Conservation (phyloP, 78 protist genomes). For the Blattamonas nauphoetae region DNA sequence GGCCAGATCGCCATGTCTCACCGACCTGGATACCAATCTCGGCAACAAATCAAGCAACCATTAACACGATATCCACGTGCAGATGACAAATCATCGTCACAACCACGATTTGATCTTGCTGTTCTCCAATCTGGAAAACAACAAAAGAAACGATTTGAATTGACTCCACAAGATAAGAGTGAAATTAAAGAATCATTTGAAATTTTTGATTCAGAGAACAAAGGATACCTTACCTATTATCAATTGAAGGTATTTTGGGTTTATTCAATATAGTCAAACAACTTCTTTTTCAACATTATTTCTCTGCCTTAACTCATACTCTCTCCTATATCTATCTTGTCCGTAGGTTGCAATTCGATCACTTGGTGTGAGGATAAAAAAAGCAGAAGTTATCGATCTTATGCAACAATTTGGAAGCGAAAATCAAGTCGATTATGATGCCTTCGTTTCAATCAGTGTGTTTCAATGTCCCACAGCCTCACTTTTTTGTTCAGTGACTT, state of each 20-base stretch:
- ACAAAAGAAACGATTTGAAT: not conserved
- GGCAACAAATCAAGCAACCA: no score
- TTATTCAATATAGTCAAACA: no score
- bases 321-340: not conserved
- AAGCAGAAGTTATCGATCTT: conserved; percentile 22
- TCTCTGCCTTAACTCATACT: not conserved
- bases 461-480: not conserved
- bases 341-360: conserved; percentile 30
- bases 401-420: conserved; percentile 16
- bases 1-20: no score
- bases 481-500: not conserved
- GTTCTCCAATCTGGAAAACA: not conserved
- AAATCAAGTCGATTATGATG: conserved; percentile 4
- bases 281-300: not conserved
- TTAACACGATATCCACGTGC: not conserved
- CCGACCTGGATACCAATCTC: no score
- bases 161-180: conserved; percentile 13
- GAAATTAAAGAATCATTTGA: conserved; percentile 34
- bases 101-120: not conserved
- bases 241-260: conserved; percentile 19
- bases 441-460: conserved; percentile 10
- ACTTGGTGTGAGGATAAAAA: conserved; percentile 20
- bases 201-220: conserved; percentile 22
- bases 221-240: conserved; percentile 18
- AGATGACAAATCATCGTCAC: not conserved